These are phyloP conservation scores for Fusarium sp. DNA, from an alignment of 2,329 filamentous ascomycete species.

Conservation along the genomic window DNA sequence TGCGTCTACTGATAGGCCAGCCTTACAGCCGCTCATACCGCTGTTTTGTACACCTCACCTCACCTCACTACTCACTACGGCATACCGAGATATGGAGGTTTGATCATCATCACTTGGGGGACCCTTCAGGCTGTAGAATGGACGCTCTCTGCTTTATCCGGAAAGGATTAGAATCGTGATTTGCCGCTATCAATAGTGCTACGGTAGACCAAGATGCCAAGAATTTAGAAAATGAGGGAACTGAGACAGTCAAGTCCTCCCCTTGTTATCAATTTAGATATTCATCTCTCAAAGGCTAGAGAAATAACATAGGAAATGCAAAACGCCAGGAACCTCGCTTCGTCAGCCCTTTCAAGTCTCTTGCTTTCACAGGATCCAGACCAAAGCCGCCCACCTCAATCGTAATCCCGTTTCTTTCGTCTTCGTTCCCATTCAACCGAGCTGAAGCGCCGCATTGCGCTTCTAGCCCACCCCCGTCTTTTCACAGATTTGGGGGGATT, in stretches of 20 bases:
- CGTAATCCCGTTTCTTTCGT: conserved; percentile 41
- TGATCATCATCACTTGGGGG: conserved; percentile 16
- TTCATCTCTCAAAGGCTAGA: conserved; percentile 1
- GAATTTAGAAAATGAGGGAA: conserved; percentile 9
- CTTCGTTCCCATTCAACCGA: conserved; percentile 46
- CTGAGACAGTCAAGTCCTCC: conserved; percentile 33
- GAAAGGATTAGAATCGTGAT: conserved; percentile 39
- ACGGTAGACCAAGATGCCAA: conserved; percentile 17
- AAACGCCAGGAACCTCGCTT: conserved; percentile 33
- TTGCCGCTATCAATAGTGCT: conserved; percentile 37
- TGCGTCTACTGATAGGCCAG: conserved; percentile 27
- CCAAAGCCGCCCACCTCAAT: conserved; percentile 49
- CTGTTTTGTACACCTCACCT: conserved; percentile 11
- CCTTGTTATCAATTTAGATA: not conserved
- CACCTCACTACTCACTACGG: not conserved
- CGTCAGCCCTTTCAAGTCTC: conserved; percentile 27
- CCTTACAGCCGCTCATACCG: conserved; percentile 33
- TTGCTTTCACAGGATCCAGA: conserved; percentile 46
- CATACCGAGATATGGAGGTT: conserved; percentile 15
- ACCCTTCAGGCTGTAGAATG: conserved; percentile 11
- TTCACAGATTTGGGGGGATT: conserved; percentile 2
- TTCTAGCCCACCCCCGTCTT: conserved; percentile 26
- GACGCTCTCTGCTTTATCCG: conserved; percentile 31
- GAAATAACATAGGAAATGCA: conserved; percentile 13
- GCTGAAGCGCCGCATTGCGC: conserved; percentile 23